Evolutionary conservation across 2,329 filamentous ascomycete species (phyloP), one percentile per base, ranked within the genome.

Genomic region (Massarina eburnea): DNA sequence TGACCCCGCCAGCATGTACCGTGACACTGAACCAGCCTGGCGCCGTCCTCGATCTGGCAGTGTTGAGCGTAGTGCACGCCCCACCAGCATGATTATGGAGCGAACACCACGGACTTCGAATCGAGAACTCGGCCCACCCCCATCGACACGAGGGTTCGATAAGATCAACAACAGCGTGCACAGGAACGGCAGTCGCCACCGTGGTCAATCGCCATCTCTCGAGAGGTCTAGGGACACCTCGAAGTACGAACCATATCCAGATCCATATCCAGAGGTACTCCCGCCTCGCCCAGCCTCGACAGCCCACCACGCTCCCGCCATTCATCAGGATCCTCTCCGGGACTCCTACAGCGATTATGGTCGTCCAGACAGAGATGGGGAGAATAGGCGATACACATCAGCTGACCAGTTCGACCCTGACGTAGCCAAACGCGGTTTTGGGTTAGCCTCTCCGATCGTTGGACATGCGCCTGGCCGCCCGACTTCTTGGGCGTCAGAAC

Each of bases 111-210:
- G 64, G 55, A 69, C 37, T 37, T 72, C 66, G n/a, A 49, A 57
- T 15, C 62, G 68, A 26, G 68, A 70, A 38, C 59, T 67, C 2
- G 66, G 66, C 14, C 86, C 86, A 2, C 87, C 88, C 8, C 85
- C 85, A 4, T 81, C 84, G 4, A 88, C 83, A 3, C 77, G 85
- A 55, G 86, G 84, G 0, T 82, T 90, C 52, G 86, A 89, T 57
- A 87, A 82, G 68, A 80, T 88, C 52, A 80, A 46, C 34, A 55
- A 43, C 29, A 53, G 48, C 40, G 43, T 64, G 19, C 48, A 51
- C 10, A 53, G 64, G 10, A 48, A 45, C 10, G 43, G 48, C 17
- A 57, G 55, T 36, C 46, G 56, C 14, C 49, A 55, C 10, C 58
- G 58, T 29, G 56, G 32, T 19, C 49, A 67, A 18, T 59, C 67